phyloP scores from a whole-genome alignment of 768 basidiomycete genomes.

The Auriscalpium orientale region DNA sequence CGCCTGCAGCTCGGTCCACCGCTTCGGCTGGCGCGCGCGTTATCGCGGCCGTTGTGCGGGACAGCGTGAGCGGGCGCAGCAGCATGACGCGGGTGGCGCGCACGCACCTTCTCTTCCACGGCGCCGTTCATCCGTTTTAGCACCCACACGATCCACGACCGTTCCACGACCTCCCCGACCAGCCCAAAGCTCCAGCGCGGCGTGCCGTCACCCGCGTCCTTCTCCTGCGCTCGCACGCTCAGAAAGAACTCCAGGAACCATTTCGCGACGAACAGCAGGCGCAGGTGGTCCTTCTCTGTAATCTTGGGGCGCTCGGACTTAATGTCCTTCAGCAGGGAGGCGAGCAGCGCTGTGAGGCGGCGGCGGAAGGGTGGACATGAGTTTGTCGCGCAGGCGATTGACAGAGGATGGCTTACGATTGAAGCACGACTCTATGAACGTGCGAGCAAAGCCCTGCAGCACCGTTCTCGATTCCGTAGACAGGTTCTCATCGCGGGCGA shows the following conservation, averaged over 20 bases:
- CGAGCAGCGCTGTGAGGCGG: constrained; percentile 74
- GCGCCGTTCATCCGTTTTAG: constrained; percentile 82
- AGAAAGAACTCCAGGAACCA: constrained; percentile 95
- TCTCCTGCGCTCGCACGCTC: constrained; percentile 32
- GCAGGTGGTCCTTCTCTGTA: constrained; percentile 89
- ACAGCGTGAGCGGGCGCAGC: neutral
- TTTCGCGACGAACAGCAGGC: constrained; percentile 77
- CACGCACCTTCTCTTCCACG: constrained; percentile 79
- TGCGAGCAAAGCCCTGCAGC: constrained; percentile 60
- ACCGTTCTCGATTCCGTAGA: constrained; percentile 54
- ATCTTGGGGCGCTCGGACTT: constrained; percentile 86
- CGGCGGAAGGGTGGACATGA: too few relatives aligned
- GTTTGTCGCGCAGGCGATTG: neutral
- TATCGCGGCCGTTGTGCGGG: neutral
- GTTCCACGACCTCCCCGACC: constrained; percentile 80
- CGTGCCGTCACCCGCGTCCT: constrained; percentile 30
- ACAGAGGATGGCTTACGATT: constrained; percentile 56
- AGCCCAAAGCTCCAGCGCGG: constrained; percentile 56
- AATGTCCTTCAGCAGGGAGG: constrained; percentile 85
- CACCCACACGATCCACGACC: constrained; percentile 86
- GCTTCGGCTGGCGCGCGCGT: constrained; percentile 58
- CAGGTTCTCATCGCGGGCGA: constrained; percentile 60
- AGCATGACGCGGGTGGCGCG: neutral
- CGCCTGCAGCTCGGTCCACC: constrained; percentile 91
- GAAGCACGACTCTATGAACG: constrained; percentile 79